phyloP scores from a whole-genome alignment of 169 alveolate genomes.

The Fabrea salina region DNA sequence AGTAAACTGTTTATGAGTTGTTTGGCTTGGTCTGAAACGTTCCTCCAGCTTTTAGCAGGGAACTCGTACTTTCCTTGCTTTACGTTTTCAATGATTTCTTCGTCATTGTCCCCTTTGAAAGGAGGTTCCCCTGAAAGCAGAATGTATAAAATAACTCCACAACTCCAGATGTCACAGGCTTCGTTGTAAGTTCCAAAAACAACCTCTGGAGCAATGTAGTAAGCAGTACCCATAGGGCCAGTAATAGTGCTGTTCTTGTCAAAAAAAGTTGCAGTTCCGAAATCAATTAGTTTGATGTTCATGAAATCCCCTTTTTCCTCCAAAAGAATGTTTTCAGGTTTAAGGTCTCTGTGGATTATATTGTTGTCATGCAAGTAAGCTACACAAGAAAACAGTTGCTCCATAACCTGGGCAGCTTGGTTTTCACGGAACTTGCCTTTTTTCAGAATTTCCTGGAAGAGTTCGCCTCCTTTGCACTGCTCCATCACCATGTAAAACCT shows the following conservation, averaged over 20 bases:
- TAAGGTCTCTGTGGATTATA: slow-evolving; percentile 83
- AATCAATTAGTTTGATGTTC: slow-evolving; percentile 77
- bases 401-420: slow-evolving; percentile 74
- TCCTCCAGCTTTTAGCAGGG: slow-evolving; percentile 32
- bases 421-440: slow-evolving; percentile 60
- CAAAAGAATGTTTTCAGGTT: slow-evolving; percentile 79
- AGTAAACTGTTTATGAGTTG: slow-evolving; percentile 52
- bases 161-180: slow-evolving; percentile 70
- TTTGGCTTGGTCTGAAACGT: slow-evolving; percentile 53
- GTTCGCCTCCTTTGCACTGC: slow-evolving; percentile 53
- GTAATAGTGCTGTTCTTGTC: slow-evolving; percentile 58
- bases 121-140: slow-evolving; percentile 65
- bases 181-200: slow-evolving; percentile 48
- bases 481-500: slow-evolving; percentile 48
- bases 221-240: slow-evolving; percentile 52
- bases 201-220: slow-evolving; percentile 64
- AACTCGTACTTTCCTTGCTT: slow-evolving; percentile 55
- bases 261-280: slow-evolving; percentile 75
- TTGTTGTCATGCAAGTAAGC: slow-evolving; percentile 74
- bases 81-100: slow-evolving; percentile 63
- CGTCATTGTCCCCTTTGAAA: slow-evolving; percentile 71
- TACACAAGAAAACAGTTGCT: slow-evolving; percentile 73
- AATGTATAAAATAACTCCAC: slow-evolving; percentile 65
- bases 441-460: slow-evolving; percentile 50
- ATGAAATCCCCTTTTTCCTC: slow-evolving; percentile 46